Percentiles rank a stretch among this genome's conserved stretches.
Evolutionary conservation across 768 basidiomycete species (phyloP).

Genomic region (Mycena belliarum): DNA sequence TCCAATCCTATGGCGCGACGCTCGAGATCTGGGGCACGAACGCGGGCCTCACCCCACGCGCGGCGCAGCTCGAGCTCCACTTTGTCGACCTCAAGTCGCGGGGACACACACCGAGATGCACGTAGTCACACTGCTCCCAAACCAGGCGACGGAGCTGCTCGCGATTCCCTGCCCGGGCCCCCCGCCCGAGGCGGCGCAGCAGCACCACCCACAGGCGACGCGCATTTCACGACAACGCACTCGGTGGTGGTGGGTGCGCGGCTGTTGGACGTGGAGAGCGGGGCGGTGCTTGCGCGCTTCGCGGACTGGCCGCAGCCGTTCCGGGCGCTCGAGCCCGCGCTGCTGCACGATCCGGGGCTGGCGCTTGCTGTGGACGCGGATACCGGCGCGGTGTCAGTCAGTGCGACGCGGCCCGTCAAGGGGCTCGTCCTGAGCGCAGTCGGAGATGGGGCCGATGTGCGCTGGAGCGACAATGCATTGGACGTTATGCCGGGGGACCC

Average conservation of each 20-base stretch:
- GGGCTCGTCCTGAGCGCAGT: slow-evolving; percentile 70
- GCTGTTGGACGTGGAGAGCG: slow-evolving; percentile 51
- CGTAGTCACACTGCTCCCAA: slow-evolving; percentile 54
- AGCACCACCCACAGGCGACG: slow-evolving; percentile 35
- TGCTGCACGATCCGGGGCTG: slow-evolving; percentile 53
- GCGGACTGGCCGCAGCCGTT: slow-evolving; percentile 88
- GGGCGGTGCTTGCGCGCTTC: slow-evolving; percentile 61
- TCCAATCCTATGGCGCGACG: slow-evolving; percentile 55
- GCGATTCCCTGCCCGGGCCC: slow-evolving; percentile 62
- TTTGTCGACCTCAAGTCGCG: slow-evolving; percentile 55
- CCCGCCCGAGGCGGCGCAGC: slow-evolving; percentile 43
- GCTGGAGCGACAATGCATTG: slow-evolving; percentile 82
- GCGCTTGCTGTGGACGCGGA: slow-evolving; percentile 42
- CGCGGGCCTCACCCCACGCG: slow-evolving; percentile 48
- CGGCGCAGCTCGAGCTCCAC: slow-evolving; percentile 53
- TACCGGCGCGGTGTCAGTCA: slow-evolving; percentile 40
- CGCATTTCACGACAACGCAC: slow-evolving; percentile 38
- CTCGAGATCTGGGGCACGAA: slow-evolving; percentile 82
- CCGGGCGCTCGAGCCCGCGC: slow-evolving; percentile 56
- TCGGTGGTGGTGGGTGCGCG: slow-evolving; percentile 65
- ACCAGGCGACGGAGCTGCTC: slow-evolving; percentile 76
- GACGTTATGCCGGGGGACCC: slow-evolving; percentile 81
- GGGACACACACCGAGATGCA: slow-evolving; percentile 48
- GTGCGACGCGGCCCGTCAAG: slow-evolving; percentile 65
- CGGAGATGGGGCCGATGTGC: slow-evolving; percentile 36